A percentile compares a stretch with the other conserved stretches of the same genome.
These are phyloP conservation scores for Corymbia maculata DNA, from an alignment of 345 rosid species.

Conservation along the genomic window DNA sequence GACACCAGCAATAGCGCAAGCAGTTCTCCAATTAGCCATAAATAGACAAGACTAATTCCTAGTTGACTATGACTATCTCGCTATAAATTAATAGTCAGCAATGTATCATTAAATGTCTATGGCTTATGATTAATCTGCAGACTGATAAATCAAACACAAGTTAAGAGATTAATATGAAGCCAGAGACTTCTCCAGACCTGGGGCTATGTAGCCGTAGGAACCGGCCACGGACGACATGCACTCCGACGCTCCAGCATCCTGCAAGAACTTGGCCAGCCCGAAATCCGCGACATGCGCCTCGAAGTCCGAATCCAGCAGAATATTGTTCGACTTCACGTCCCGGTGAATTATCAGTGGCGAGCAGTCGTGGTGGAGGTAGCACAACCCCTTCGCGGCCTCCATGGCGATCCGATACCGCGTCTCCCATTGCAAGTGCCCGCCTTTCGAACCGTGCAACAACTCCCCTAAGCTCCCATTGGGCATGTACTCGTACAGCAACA, in stretches of 20 bases:
- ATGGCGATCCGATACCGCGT: constrained; percentile 53
- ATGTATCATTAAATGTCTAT: background rate
- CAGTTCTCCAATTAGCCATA: background rate
- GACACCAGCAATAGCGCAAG: background rate
- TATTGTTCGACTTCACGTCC: constrained; percentile 89
- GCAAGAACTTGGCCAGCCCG: constrained; percentile 91
- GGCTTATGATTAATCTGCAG: background rate
- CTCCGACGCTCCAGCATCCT: constrained; percentile 68
- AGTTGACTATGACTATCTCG: too few species aligned
- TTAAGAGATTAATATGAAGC: background rate
- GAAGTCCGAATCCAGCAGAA: constrained; percentile 63
- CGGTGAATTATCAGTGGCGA: constrained; percentile 80
- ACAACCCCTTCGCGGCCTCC: constrained; percentile 77
- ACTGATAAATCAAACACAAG: background rate
- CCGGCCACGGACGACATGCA: constrained; percentile 91
- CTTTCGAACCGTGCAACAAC: constrained; percentile 74
- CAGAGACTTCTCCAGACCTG: constrained; percentile 35
- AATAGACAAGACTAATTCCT: background rate
- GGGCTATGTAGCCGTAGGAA: constrained; percentile 93
- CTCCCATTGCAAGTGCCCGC: constrained; percentile 85
- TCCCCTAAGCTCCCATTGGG: constrained; percentile 90
- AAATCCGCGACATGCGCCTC: constrained; percentile 96
- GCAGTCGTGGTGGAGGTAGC: constrained; percentile 94
- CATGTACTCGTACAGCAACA: constrained; percentile 81
- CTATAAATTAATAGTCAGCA: background rate